These are phyloP conservation scores for Trametes cubensis DNA, from an alignment of 768 basidiomycete genomes.

Conservation along the genomic window DNA sequence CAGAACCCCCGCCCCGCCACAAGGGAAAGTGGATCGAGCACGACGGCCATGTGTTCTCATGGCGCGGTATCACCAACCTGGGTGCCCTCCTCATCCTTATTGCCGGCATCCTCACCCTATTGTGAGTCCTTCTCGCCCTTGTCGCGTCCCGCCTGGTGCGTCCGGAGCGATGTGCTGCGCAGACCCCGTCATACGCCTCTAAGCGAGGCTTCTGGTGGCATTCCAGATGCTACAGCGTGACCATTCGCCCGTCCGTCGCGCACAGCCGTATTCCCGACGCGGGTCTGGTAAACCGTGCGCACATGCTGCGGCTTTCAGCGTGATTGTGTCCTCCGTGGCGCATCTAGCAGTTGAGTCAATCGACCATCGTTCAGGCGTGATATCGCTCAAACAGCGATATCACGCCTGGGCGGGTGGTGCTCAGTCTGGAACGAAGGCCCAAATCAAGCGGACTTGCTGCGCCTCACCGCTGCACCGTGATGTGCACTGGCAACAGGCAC, in stretches of 20 bases:
- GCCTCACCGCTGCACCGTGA: not conserved
- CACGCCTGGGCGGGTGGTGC: not conserved
- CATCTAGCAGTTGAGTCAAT: not conserved
- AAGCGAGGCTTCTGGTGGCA: not conserved
- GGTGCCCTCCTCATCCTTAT: slow-evolving; percentile 41
- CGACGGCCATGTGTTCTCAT: slow-evolving; percentile 39
- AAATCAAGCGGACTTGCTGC: not conserved
- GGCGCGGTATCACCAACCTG: slow-evolving; percentile 46
- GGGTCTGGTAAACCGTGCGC: not conserved
- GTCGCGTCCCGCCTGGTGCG: not conserved
- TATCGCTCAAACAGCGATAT: slow-evolving; percentile 1
- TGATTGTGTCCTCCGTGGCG: not conserved
- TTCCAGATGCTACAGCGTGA: not conserved
- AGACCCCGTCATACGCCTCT: not conserved
- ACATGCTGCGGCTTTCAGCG: too few relatives aligned
- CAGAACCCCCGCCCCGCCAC: slow-evolving; percentile 29
- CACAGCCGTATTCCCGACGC: not conserved
- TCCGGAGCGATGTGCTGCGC: not conserved
- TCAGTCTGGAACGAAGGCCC: not conserved
- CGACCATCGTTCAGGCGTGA: not conserved
- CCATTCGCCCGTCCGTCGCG: not conserved
- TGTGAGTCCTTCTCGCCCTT: slow-evolving; percentile 30
- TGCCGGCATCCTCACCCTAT: slow-evolving; percentile 34
- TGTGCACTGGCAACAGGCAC: slow-evolving; percentile 1
- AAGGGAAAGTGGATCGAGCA: slow-evolving; percentile 36